phyloP scores from a whole-genome alignment of 2,329 filamentous ascomycete species.

The Capronia epimyces region DNA sequence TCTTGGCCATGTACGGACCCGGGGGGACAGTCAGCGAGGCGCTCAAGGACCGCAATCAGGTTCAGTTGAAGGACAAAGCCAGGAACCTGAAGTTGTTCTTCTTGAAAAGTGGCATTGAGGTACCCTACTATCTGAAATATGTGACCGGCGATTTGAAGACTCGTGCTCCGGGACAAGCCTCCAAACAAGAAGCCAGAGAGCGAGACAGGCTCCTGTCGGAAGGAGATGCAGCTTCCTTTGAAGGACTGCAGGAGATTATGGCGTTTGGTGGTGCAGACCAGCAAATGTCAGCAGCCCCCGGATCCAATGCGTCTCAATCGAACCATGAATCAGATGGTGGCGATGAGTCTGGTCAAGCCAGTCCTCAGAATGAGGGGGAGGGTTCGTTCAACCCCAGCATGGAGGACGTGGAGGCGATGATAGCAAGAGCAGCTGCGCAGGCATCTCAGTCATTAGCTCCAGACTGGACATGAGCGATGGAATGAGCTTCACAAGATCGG shows the following conservation, averaged over 20 bases:
- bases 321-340: conserved; percentile 4
- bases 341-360: conserved; percentile 3
- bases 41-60: conserved; percentile 45
- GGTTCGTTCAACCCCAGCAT: conserved; percentile 18
- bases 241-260: conserved; percentile 46
- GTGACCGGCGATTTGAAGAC: conserved; percentile 89
- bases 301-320: conserved; percentile 4
- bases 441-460: conserved; percentile 10
- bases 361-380: conserved; percentile 2
- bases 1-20: conserved; percentile 73
- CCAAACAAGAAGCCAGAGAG: conserved; percentile 47
- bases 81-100: conserved; percentile 48
- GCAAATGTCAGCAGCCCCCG: neutral
- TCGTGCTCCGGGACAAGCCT: conserved; percentile 60
- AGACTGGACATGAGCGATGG: neutral
- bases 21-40: conserved; percentile 76
- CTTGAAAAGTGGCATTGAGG: conserved; percentile 69
- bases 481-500: neutral
- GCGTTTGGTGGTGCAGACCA: conserved; percentile 31
- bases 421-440: conserved; percentile 9
- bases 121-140: conserved; percentile 78
- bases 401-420: conserved; percentile 19
- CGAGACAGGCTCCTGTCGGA: conserved; percentile 43
- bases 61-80: conserved; percentile 52
- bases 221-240: conserved; percentile 45